A percentile compares a stretch with the other conserved stretches of the same genome.
Conservation (phyloP, 2,329 filamentous ascomycete genomes). For the Colletotrichum sojae region DNA sequence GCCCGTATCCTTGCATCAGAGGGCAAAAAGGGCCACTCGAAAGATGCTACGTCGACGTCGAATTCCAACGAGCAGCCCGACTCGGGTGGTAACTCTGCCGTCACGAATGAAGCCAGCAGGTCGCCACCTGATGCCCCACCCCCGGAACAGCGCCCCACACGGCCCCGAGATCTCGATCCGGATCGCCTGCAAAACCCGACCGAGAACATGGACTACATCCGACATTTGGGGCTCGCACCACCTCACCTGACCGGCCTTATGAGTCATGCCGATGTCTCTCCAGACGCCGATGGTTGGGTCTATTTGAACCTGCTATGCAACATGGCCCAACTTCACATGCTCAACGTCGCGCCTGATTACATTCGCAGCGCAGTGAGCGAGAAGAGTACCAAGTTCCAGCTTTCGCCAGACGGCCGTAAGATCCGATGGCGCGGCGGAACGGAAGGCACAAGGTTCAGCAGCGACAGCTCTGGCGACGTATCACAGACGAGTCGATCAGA, state of each 20-base stretch:
- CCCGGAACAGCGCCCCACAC: constrained; percentile 82
- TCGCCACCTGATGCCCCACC: constrained; percentile 57
- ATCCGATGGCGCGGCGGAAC: constrained; percentile 83
- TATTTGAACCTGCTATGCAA: constrained; percentile 86
- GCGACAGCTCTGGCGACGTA: constrained; percentile 70
- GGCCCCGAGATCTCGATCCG: constrained; percentile 83
- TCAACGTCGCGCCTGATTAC: constrained; percentile 85
- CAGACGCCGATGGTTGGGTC: constrained; percentile 82
- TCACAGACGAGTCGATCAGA: constrained; percentile 64
- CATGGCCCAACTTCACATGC: constrained; percentile 86
- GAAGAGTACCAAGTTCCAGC: constrained; percentile 81
- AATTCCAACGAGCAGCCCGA: constrained; percentile 66
- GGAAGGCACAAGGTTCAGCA: constrained; percentile 75
- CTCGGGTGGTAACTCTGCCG: constrained; percentile 54
- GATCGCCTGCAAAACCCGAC: constrained; percentile 80
- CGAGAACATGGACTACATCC: constrained; percentile 86
- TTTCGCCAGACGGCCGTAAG: constrained; percentile 83
- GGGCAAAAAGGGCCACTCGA: constrained; percentile 57
- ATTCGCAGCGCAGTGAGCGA: constrained; percentile 79
- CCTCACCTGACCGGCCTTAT: constrained; percentile 59
- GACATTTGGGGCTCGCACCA: constrained; percentile 78
- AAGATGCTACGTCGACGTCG: constrained; percentile 60
- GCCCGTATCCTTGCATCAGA: constrained; percentile 61
- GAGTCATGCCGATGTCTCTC: constrained; percentile 61
- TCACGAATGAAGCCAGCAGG: constrained; percentile 52